Percentiles rank a stretch among this genome's conserved stretches.
phyloP scores from a whole-genome alignment of 2,329 filamentous ascomycete species.

The Venturiaceae sp. region DNA sequence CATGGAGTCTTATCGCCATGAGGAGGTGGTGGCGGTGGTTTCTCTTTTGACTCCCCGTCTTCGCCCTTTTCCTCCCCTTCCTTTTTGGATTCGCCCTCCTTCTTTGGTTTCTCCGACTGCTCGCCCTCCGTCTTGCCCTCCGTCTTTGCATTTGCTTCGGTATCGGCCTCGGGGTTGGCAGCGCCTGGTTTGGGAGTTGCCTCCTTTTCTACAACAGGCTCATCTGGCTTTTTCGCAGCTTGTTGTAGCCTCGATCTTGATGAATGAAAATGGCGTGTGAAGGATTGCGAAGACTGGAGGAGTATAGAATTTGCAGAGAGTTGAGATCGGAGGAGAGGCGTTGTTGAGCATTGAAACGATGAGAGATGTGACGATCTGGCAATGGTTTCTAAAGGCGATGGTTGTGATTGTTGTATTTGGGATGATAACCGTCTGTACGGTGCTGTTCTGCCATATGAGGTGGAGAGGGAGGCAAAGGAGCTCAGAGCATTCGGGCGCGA shows the following conservation, averaged over 20 bases:
- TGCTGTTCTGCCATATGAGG: constrained; percentile 32
- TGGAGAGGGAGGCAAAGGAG: neutral
- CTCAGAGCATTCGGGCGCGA: neutral
- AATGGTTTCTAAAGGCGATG: neutral
- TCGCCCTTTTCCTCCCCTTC: constrained; percentile 41
- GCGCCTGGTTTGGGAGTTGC: constrained; percentile 29
- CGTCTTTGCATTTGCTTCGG: neutral
- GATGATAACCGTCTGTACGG: constrained; percentile 36
- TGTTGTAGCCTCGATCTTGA: constrained; percentile 22
- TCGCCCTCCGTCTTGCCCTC: constrained; percentile 27
- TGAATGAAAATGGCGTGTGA: constrained; percentile 34
- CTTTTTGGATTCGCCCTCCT: constrained; percentile 33
- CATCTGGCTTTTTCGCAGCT: constrained; percentile 14
- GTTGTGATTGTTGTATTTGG: neutral
- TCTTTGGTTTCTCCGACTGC: constrained; percentile 37
- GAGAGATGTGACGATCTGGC: neutral
- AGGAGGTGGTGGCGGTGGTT: constrained; percentile 74
- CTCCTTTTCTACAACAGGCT: constrained; percentile 18
- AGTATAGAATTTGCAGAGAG: constrained; percentile 14
- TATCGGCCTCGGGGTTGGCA: neutral
- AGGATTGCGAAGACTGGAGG: constrained; percentile 30
- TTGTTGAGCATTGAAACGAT: neutral
- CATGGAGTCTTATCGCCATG: constrained; percentile 97
- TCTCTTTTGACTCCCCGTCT: constrained; percentile 51
- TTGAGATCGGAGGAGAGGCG: neutral